Base-by-base conservation (phyloP, 176 grass and related monocot species). In the Carex myosuroides region DNA sequence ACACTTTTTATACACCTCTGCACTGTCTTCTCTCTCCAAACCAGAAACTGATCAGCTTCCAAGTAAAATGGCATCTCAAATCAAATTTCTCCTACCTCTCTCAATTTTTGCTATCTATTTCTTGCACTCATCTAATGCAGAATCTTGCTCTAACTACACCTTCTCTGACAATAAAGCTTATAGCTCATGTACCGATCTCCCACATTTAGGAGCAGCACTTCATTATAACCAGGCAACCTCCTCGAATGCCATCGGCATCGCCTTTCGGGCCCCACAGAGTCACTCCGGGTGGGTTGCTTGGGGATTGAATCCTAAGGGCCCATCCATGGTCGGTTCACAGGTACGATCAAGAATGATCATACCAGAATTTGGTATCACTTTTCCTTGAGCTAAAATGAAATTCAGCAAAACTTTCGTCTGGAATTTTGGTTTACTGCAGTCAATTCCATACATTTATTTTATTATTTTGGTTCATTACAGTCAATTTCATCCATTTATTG, bases 311-410 rank as follows among this genome's bases (percentile, higher is more conserved):
- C 90, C 92, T 6, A 90, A 81, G 37, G 81, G 90, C 81, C 30
- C 85, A 53, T 84, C 66, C 12, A 97, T 97, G 94, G 94, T 92
- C 1, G 92, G 92, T 41, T 87, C 94, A 7, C 90, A 94, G 81
- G 81, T 83, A 83, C 0, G 39, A 30, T 54, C 10, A 32, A 53
- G 11, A 70, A 70, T 42, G 67, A 20, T 2, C 37, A 44, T 71
- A 71, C 33, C 33, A 4, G 6, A 70, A 32, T 66, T n/a, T 13
- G 33, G 66, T 69, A 20, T n/a, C 6, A 46, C 8, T 21, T 71
- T 70, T 71, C 13, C 7, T 18, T 42, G 32, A n/a, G 6, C 35
- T 17, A 18, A 18, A 18, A n/a, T 10, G 3, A 39, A 41, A 70
- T 18, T 42, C 18, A 41, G 2, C 6, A 3, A 41, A n/a, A 69